Evolutionary conservation across 371 early-diverging fungal species (phyloP).

Genomic region (Lichtheimia ramosa): DNA sequence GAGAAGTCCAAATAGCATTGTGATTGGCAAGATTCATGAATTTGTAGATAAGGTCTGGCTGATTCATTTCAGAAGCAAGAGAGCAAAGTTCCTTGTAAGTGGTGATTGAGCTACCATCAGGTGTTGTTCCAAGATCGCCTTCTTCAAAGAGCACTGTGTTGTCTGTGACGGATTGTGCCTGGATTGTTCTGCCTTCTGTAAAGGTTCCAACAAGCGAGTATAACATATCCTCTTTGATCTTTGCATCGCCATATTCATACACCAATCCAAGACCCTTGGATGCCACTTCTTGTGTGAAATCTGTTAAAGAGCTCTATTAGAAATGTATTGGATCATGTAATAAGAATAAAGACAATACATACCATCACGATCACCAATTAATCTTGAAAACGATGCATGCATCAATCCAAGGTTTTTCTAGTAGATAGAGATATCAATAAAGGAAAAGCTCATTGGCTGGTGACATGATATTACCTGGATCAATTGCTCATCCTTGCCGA

Average conservation of each 20-base stretch:
- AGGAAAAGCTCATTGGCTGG: too few relatives aligned
- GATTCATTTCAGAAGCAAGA: slow-evolving; percentile 89
- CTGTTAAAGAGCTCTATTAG: slow-evolving; percentile 18
- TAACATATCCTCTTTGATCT: slow-evolving; percentile 65
- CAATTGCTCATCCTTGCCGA: slow-evolving; percentile 55
- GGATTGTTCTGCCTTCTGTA: slow-evolving; percentile 53
- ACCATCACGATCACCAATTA: slow-evolving; percentile 82
- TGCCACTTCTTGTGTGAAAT: slow-evolving; percentile 80
- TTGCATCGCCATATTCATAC: slow-evolving; percentile 81
- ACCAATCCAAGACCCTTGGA: slow-evolving; percentile 87
- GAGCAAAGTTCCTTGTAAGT: slow-evolving; percentile 87
- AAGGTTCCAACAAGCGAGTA: slow-evolving; percentile 63
- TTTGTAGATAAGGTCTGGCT: slow-evolving; percentile 93
- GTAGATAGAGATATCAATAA: background rate
- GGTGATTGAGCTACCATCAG: slow-evolving; percentile 79
- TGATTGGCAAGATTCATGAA: slow-evolving; percentile 93
- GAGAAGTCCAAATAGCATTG: slow-evolving; percentile 86
- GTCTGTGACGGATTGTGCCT: slow-evolving; percentile 73
- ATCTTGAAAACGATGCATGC: slow-evolving; percentile 71
- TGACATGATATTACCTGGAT: slow-evolving; percentile 37
- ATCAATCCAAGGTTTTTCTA: slow-evolving; percentile 52
- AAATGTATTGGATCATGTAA: background rate
- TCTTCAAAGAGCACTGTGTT: slow-evolving; percentile 79
- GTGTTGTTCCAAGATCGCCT: slow-evolving; percentile 71
- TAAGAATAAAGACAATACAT: slow-evolving; percentile 10